A percentile compares a stretch with the other conserved stretches of the same genome.
Conservation (phyloP, 2,329 filamentous ascomycete species). For the Xylariaceae sp. region DNA sequence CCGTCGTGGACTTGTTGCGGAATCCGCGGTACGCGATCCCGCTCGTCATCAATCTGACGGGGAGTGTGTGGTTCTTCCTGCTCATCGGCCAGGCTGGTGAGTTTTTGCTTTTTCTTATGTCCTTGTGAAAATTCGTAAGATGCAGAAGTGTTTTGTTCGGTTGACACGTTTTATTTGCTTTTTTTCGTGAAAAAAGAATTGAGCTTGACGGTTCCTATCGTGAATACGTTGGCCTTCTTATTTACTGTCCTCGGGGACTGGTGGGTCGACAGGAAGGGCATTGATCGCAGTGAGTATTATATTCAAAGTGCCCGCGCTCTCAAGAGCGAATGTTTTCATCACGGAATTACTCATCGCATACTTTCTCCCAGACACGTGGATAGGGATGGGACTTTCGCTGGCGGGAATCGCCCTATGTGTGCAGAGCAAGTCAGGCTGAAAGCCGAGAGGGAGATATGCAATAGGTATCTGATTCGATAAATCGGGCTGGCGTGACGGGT, state of each 20-base stretch:
- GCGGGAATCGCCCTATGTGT: slow-evolving; percentile 31
- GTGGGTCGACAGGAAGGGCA: slow-evolving; percentile 89
- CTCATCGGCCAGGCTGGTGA: slow-evolving; percentile 85
- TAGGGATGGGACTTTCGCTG: slow-evolving; percentile 29
- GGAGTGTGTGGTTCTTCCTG: slow-evolving; percentile 94
- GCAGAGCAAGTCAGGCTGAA: slow-evolving; percentile 27
- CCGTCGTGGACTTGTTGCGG: slow-evolving; percentile 68
- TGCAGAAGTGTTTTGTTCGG: not conserved
- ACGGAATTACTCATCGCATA: slow-evolving; percentile 11
- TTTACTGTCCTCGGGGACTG: slow-evolving; percentile 94
- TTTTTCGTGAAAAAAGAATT: slow-evolving; percentile 53
- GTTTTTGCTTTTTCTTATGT: slow-evolving; percentile 37
- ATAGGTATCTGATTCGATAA: not conserved
- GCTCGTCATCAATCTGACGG: slow-evolving; percentile 80
- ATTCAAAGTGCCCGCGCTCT: not conserved
- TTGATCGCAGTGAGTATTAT: slow-evolving; percentile 62
- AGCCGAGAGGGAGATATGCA: not conserved
- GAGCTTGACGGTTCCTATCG: slow-evolving; percentile 89
- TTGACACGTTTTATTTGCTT: slow-evolving; percentile 2
- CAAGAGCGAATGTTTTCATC: not conserved
- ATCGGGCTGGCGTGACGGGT: not conserved
- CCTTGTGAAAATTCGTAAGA: not conserved
- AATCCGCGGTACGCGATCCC: slow-evolving; percentile 83
- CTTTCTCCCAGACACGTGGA: slow-evolving; percentile 27
- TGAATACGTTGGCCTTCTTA: slow-evolving; percentile 90